A percentile compares a stretch with the other conserved stretches of the same genome.
phyloP scores from a whole-genome alignment of 2,329 filamentous ascomycete species.

The Penicillium sp. region DNA sequence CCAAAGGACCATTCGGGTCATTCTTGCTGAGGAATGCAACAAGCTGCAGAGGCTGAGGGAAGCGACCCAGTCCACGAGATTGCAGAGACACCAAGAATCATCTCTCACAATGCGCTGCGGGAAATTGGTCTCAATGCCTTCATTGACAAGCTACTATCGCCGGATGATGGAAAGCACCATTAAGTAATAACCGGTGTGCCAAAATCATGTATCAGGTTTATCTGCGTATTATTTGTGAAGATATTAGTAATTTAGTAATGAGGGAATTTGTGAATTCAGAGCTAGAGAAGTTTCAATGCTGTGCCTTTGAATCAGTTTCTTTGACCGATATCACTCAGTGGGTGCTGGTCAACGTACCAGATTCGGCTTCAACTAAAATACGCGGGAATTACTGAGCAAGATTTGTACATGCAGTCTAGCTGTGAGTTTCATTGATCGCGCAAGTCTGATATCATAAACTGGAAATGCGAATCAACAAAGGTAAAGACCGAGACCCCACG shows the following conservation, averaged over 20 bases:
- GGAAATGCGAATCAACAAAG: conserved; percentile 20
- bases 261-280: background rate
- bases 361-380: background rate
- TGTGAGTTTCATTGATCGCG: conserved; percentile 10
- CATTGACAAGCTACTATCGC: background rate
- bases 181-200: too few species aligned
- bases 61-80: background rate
- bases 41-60: background rate
- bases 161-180: background rate
- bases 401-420: background rate
- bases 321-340: background rate
- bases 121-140: background rate
- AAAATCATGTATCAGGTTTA: background rate
- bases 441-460: conserved; percentile 34
- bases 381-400: background rate
- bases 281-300: background rate
- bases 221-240: too few species aligned
- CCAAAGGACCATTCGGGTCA: too few species aligned
- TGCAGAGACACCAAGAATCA: background rate
- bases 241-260: background rate
- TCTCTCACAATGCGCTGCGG: background rate
- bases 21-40: too few species aligned
- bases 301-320: background rate
- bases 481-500: conserved; percentile 14
- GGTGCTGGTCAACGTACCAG: background rate